Conservation (phyloP, 768 basidiomycete species). For the Lactarius vividus region DNA sequence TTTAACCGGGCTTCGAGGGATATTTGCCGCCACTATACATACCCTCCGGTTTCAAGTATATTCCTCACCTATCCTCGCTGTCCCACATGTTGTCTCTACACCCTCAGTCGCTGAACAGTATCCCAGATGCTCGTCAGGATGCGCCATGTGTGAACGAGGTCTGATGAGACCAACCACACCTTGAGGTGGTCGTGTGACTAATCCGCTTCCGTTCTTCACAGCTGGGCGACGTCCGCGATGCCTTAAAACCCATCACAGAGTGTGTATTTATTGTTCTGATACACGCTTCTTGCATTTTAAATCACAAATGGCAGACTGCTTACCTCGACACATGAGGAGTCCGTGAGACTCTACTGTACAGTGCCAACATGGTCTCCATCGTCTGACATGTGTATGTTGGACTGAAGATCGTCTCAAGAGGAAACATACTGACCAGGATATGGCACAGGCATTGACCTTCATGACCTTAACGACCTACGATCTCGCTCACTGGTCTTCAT, state of each 20-base stretch:
- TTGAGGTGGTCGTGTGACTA: slow-evolving; percentile 15
- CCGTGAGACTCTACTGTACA: slow-evolving; percentile 59
- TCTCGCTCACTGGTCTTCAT: slow-evolving; percentile 61
- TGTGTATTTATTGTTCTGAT: slow-evolving; percentile 34
- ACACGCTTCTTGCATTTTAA: slow-evolving; percentile 4
- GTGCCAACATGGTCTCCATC: slow-evolving; percentile 65
- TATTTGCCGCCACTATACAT: slow-evolving; percentile 14
- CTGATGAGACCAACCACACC: slow-evolving; percentile 9
- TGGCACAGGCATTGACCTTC: slow-evolving; percentile 54
- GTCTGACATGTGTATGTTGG: slow-evolving; percentile 52
- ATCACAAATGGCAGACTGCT: slow-evolving; percentile 42
- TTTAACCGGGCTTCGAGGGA: slow-evolving; percentile 15
- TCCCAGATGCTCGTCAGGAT: background rate
- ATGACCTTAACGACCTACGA: slow-evolving; percentile 65
- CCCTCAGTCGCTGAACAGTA: slow-evolving; percentile 2
- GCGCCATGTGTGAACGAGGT: slow-evolving; percentile 19
- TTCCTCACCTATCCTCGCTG: background rate
- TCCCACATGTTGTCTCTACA: slow-evolving; percentile 18
- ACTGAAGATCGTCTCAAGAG: background rate
- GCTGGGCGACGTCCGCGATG: slow-evolving; percentile 53
- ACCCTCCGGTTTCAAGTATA: background rate
- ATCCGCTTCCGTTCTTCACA: slow-evolving; percentile 30
- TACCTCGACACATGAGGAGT: slow-evolving; percentile 41
- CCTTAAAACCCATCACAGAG: slow-evolving; percentile 63
- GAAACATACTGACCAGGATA: slow-evolving; percentile 2